Evolutionary conservation across 163 green algal genomes (phyloP).

Genomic region (Volvox carteri): DNA sequence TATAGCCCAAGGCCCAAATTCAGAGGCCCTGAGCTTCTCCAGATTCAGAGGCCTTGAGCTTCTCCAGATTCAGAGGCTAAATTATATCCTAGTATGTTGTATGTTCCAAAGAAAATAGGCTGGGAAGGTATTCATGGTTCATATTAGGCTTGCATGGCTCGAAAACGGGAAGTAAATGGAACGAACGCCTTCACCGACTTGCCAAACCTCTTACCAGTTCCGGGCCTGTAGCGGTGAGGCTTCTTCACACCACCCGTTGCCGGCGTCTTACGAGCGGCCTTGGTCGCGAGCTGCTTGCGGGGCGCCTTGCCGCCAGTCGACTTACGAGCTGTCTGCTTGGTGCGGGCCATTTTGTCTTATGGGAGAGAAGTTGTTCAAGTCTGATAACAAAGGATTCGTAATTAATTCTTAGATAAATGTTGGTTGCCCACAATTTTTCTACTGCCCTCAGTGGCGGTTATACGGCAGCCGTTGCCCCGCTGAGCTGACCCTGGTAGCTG

Average conservation of each 20-base stretch:
- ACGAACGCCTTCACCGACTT: too few species aligned
- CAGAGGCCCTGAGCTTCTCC: slow-evolving; percentile 89
- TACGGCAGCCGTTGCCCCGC: background rate
- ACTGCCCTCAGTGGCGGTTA: background rate
- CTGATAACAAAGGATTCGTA: background rate
- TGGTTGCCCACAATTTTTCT: background rate
- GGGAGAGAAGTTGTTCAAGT: background rate
- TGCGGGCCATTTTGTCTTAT: slow-evolving; percentile 75
- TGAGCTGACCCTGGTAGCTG: background rate
- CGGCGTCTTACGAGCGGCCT: slow-evolving; percentile 91
- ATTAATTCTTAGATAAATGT: background rate
- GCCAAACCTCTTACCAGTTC: too few species aligned
- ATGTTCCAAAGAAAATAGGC: background rate
- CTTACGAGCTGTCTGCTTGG: slow-evolving; percentile 94
- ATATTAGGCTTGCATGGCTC: background rate
- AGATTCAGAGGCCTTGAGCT: slow-evolving; percentile 92
- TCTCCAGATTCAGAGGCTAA: slow-evolving; percentile 89
- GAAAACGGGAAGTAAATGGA: too few species aligned
- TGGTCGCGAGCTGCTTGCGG: slow-evolving; percentile 93
- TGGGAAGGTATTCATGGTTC: background rate
- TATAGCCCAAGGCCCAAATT: too few species aligned
- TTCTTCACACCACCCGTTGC: slow-evolving; percentile 90
- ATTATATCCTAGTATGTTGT: background rate
- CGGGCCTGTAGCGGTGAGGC: slow-evolving; percentile 74
- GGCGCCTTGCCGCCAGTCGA: slow-evolving; percentile 91